A percentile compares a stretch with the other conserved stretches of the same genome.
Conservation (phyloP, 495 filamentous ascomycete species). For the Daldinia childiae region DNA sequence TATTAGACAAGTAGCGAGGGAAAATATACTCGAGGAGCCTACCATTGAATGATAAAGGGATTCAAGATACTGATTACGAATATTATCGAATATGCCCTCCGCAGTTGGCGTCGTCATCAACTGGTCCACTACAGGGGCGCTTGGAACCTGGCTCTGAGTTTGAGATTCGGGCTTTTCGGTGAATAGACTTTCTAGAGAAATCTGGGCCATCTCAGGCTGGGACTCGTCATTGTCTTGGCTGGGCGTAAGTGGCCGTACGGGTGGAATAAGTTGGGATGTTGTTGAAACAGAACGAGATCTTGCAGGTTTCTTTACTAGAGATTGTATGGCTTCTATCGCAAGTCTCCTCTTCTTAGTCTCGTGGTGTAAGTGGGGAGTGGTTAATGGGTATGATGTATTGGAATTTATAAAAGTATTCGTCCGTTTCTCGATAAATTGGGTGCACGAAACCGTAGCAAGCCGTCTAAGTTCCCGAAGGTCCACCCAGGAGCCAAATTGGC, state of each 20-base stretch:
- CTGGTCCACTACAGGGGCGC: slow-evolving; percentile 33
- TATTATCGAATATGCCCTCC: slow-evolving; percentile 71
- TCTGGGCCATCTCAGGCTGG: slow-evolving; percentile 13
- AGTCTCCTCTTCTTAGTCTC: slow-evolving; percentile 59
- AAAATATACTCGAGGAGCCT: slow-evolving; percentile 21
- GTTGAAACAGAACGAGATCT: slow-evolving; percentile 45
- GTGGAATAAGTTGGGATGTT: slow-evolving; percentile 35
- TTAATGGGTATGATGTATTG: slow-evolving; percentile 35
- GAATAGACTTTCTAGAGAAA: slow-evolving; percentile 13
- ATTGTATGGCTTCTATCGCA: slow-evolving; percentile 64
- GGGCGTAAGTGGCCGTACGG: slow-evolving; percentile 18
- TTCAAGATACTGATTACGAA: slow-evolving; percentile 82
- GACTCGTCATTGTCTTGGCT: slow-evolving; percentile 10
- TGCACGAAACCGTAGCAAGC: slow-evolving; percentile 52
- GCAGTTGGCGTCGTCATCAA: slow-evolving; percentile 56
- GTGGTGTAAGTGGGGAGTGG: slow-evolving; percentile 53
- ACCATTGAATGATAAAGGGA: slow-evolving; percentile 91
- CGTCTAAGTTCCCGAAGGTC: slow-evolving; percentile 59
- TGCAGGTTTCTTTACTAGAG: slow-evolving; percentile 51
- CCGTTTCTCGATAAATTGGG: slow-evolving; percentile 34
- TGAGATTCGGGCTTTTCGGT: slow-evolving; percentile 13
- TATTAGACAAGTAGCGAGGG: slow-evolving; percentile 37
- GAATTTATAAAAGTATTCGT: slow-evolving; percentile 9
- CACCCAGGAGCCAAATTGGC: slow-evolving; percentile 73
- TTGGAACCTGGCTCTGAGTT: not conserved